Conservation (phyloP, 805 yeast genomes). For the Starmerella vaccinii region DNA sequence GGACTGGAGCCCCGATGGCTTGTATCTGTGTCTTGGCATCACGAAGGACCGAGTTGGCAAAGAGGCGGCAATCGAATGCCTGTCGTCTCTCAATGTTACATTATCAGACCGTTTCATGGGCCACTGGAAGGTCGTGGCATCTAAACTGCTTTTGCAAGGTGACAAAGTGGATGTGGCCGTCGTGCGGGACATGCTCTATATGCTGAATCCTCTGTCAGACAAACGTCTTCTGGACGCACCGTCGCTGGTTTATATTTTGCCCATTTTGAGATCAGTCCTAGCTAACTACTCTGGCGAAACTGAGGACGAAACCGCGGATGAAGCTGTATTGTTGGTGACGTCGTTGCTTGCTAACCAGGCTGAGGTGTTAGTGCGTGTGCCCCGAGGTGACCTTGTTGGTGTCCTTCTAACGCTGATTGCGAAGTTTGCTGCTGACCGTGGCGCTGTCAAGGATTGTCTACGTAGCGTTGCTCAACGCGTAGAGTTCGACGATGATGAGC, state of each 20-base stretch:
- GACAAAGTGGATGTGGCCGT: conserved; percentile 29
- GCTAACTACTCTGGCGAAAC: conserved; percentile 19
- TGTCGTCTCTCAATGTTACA: conserved; percentile 45
- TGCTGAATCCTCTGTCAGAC: conserved; percentile 62
- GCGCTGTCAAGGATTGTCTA: conserved; percentile 74
- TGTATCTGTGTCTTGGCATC: conserved; percentile 40
- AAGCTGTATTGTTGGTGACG: conserved; percentile 73
- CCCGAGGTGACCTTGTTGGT: conserved; percentile 53
- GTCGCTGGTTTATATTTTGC: conserved; percentile 63
- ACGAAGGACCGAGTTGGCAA: conserved; percentile 35
- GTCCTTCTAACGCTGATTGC: conserved; percentile 55
- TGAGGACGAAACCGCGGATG: conserved; percentile 45
- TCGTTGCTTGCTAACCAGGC: conserved; percentile 49
- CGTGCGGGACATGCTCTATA: conserved; percentile 59
- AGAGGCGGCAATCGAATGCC: conserved; percentile 34
- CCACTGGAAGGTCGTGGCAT: conserved; percentile 43
- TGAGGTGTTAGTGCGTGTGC: conserved; percentile 45
- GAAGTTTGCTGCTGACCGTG: conserved; percentile 64
- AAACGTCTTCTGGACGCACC: conserved; percentile 59
- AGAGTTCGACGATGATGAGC: conserved; percentile 45
- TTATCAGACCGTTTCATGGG: conserved; percentile 44
- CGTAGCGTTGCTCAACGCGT: conserved; percentile 66
- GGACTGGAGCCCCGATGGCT: conserved; percentile 65
- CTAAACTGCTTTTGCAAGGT: conserved; percentile 49
- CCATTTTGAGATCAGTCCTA: conserved; percentile 59